Base-by-base conservation (phyloP, 345 rosid genomes). In the Raphanus raphanistrum region DNA sequence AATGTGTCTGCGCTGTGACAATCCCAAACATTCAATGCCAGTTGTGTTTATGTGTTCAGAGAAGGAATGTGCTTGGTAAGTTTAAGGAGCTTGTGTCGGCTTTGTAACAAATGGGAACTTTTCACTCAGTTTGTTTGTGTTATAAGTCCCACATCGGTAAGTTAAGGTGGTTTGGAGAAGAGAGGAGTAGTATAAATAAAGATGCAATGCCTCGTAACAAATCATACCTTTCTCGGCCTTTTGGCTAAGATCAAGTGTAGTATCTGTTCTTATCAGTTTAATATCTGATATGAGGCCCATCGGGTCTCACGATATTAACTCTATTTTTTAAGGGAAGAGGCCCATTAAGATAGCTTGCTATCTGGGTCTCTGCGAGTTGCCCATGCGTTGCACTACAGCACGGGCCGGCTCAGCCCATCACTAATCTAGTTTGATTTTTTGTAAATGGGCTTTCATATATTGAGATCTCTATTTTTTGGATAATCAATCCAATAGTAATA, bases 171-270 rank as follows among this genome's bases (percentile, higher is more conserved):
- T 2, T 33, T 7, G 5, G 2, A 10, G 6, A 25, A 50, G 6
- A 8, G 21, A 11, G 28, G 0, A 45, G 12, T 45, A 4, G 16
- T 59, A 55, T 74, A 66, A 57, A 71, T 36, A 36, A 58, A 6
- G 38, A 2, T 7, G 66, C 50, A 9, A 54, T 0, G 6, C 5
- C 0, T 9, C 62, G 0, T 4, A 15, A 6, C 58, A 52, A 52
- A 7, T 71, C 85, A 86, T 82, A 81, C 85, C 86, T 84, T 84
- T 86, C 89, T 84, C 87, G 86, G 87, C 87, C 87, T 86, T 86
- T 86, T 86, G 87, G 87, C 87, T 86, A 84, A 86, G 89, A 86
- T 84, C 87, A 84, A 86, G 84, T 84, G 87, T 86, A 84, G 86
- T 86, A 84, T 84, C 84, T 86, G 87, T 86, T 86, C 86, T 86